A percentile compares a stretch with the other conserved stretches of the same genome.
phyloP scores from a whole-genome alignment of 2,329 filamentous ascomycete species.

The Didymosphaeria variabile region DNA sequence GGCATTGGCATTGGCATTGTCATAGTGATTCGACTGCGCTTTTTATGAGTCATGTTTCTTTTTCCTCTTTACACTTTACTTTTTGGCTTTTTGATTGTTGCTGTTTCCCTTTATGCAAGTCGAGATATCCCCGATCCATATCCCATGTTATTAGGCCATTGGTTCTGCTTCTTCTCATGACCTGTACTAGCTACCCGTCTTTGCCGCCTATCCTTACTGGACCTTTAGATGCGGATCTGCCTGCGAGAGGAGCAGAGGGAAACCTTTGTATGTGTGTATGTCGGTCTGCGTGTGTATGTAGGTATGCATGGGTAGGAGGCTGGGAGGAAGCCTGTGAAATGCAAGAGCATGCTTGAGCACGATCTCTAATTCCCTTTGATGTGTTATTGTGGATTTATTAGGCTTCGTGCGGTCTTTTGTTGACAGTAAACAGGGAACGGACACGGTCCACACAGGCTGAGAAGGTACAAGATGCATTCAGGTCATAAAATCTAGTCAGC shows the following conservation, averaged over 20 bases:
- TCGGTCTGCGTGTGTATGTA: slow-evolving; percentile 8
- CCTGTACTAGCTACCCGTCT: neutral
- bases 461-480: slow-evolving; percentile 1
- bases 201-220: slow-evolving; percentile 16
- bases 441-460: neutral
- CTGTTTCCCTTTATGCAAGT: neutral
- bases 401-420: neutral
- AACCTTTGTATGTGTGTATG: slow-evolving; percentile 14
- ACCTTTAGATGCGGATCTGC: slow-evolving; percentile 3
- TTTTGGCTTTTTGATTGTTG: slow-evolving; percentile 1
- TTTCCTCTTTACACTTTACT: slow-evolving; percentile 1
- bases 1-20: neutral
- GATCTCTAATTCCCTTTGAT: neutral
- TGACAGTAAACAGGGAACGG: neutral
- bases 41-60: slow-evolving; percentile 17
- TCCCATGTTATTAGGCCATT: neutral
- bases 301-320: slow-evolving; percentile 3
- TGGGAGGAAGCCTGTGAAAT: neutral
- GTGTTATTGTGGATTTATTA: neutral
- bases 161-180: neutral
- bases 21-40: neutral
- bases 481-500: neutral
- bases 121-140: slow-evolving; percentile 18
- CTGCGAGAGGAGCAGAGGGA: slow-evolving; percentile 5
- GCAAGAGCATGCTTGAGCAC: neutral